A percentile compares a stretch with the other conserved stretches of the same genome.
Conservation (phyloP, 2,329 filamentous ascomycete species). For the Cladosporium oxysporum region DNA sequence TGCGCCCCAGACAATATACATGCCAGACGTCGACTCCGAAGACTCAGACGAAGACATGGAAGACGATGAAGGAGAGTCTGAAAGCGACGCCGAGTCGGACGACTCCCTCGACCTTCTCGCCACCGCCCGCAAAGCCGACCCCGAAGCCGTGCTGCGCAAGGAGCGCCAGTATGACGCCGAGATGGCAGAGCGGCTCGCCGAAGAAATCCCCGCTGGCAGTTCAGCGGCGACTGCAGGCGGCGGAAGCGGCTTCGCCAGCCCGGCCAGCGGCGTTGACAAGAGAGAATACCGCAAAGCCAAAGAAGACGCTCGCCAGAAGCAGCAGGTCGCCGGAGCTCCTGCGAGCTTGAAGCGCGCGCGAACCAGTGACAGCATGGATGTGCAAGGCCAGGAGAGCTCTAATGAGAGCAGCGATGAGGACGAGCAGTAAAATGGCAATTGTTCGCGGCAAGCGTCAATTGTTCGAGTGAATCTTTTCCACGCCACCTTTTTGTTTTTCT, state of each 20-base stretch:
- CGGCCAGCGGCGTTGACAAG: slow-evolving; percentile 29
- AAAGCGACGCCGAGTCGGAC: slow-evolving; percentile 38
- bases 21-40: slow-evolving; percentile 28
- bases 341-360: slow-evolving; percentile 21
- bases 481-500: too few species aligned
- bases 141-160: slow-evolving; percentile 41
- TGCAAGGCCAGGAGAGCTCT: slow-evolving; percentile 21
- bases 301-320: slow-evolving; percentile 20
- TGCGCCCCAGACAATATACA: slow-evolving; percentile 37
- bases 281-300: slow-evolving; percentile 25
- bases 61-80: slow-evolving; percentile 31
- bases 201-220: slow-evolving; percentile 52
- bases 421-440: slow-evolving; percentile 19
- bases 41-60: slow-evolving; percentile 30
- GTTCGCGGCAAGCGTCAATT: not conserved
- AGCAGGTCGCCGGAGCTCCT: not conserved
- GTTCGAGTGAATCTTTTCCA: too few species aligned
- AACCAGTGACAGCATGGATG: slow-evolving; percentile 30
- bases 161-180: slow-evolving; percentile 52
- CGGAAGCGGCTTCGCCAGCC: slow-evolving; percentile 50
- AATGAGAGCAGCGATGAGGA: slow-evolving; percentile 19
- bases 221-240: slow-evolving; percentile 52
- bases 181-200: slow-evolving; percentile 49
- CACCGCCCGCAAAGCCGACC: slow-evolving; percentile 46
- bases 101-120: slow-evolving; percentile 49